Conservation (phyloP, 2,329 filamentous ascomycete genomes). For the Huntiella savannae region DNA sequence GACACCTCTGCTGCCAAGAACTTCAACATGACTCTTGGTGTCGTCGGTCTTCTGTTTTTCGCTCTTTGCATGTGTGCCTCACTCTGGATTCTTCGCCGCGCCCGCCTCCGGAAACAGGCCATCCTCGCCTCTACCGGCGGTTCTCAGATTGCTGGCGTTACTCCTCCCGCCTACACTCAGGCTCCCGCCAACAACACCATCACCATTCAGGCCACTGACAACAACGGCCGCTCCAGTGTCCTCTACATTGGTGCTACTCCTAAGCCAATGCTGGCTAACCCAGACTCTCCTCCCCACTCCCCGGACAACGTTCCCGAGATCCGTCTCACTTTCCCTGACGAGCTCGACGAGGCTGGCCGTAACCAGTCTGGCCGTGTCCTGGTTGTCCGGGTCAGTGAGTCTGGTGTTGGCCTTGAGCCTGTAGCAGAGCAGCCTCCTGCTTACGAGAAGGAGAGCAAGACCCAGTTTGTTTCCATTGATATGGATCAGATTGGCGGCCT, state of each 20-base stretch:
- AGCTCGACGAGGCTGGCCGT: constrained; percentile 72
- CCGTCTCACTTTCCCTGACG: constrained; percentile 92
- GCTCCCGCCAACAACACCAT: constrained; percentile 30
- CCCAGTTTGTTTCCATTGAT: constrained; percentile 81
- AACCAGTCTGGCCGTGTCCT: constrained; percentile 73
- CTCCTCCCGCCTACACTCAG: constrained; percentile 29
- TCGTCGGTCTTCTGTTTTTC: constrained; percentile 61
- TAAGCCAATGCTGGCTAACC: constrained; percentile 54
- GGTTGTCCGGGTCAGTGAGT: constrained; percentile 73
- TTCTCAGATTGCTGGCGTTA: constrained; percentile 36
- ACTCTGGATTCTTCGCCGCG: constrained; percentile 55
- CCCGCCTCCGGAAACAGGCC: constrained; percentile 27
- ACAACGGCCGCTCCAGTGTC: constrained; percentile 43
- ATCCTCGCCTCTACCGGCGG: constrained; percentile 31
- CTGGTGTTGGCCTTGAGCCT: constrained; percentile 67
- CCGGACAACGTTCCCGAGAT: constrained; percentile 85
- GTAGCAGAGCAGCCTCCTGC: constrained; percentile 68
- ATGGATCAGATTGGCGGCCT: constrained; percentile 86
- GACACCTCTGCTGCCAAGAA: constrained; percentile 38
- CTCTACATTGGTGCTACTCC: constrained; percentile 66
- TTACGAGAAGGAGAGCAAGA: constrained; percentile 64
- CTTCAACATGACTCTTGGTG: constrained; percentile 56
- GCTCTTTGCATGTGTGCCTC: constrained; percentile 46
- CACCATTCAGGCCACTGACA: constrained; percentile 36
- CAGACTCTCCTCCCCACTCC: constrained; percentile 54